Percentiles rank a stretch among this genome's conserved stretches.
These are phyloP conservation scores for Galium porrigens DNA, from an alignment of 305 asterid genomes.

Conservation along the genomic window DNA sequence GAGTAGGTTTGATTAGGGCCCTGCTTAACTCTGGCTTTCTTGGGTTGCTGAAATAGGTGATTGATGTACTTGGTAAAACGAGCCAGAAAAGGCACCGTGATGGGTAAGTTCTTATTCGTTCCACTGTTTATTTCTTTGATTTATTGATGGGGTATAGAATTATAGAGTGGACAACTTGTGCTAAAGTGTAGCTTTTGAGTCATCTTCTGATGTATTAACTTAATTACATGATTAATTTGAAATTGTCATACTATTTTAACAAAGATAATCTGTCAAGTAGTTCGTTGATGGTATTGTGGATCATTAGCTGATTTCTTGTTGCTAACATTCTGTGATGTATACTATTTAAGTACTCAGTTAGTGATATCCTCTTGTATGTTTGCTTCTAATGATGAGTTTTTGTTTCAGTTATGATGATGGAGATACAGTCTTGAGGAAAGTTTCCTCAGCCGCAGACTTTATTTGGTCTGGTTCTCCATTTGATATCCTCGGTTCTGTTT, in stretches of 20 bases:
- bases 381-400: neutral
- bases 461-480: constrained; percentile 60
- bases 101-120: constrained; percentile 39
- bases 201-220: neutral
- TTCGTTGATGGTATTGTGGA: neutral
- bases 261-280: neutral
- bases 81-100: constrained; percentile 86
- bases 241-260: neutral
- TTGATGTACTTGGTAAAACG: constrained; percentile 66
- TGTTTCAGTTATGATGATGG: constrained; percentile 81
- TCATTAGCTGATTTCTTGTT: neutral
- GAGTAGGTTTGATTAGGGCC: neutral
- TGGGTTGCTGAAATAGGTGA: constrained; percentile 29
- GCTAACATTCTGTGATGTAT: neutral
- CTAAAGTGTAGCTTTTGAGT: neutral
- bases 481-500: constrained; percentile 70
- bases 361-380: neutral
- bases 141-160: neutral
- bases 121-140: neutral
- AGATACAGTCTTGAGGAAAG: constrained; percentile 58
- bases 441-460: constrained; percentile 59
- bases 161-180: neutral
- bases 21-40: neutral
- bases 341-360: neutral
- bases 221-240: neutral